Evolutionary conservation across 208 protist genomes (phyloP), one percentile per base, ranked within the genome.

Genomic region (Leishmania braziliensis): DNA sequence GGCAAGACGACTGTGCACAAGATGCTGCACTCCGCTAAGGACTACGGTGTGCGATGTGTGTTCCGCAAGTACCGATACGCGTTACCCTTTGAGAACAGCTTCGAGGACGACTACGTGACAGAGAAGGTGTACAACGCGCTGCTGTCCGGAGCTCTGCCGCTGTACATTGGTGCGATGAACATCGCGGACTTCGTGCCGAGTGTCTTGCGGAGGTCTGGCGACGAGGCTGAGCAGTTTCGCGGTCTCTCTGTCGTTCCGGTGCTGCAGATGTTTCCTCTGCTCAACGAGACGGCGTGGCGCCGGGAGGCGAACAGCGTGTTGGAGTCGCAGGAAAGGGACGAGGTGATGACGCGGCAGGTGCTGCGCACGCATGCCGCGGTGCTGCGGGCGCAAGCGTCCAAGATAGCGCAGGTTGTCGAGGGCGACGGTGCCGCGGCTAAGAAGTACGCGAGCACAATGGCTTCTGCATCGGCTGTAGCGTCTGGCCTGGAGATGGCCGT

Each of bases 51-150:
- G 50, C 79, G 83, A 33, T 92, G 82, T 73, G 71, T 95, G 4
- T 84, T 88, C 60, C 56, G 77, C 6, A 69, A 82, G 58, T 92
- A 93, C 80, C 78, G 76, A 58, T 93, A 90, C 79, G 69, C 79
- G 29, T 39, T 93, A 0, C 66, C 82, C 69, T 65, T 91, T 0
- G 91, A 95, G 68, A 95, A 95, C 79, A 84, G 84, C n/a, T 8
- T 83, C 1, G 91, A 90, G 65, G 74, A 74, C 14, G 89, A 88
- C 77, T 93, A 95, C 84, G 89, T 95, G 66, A 91, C 91, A 48
- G 91, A 95, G 70, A 95, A 95, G 79, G 82, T 94, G 8, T 94
- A 91, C 84, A 86, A 94, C 69, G 89, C 81, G 8, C 81, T 94
- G 39, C 43, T 89, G 8, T 77, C 72, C 26, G 91, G 91, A 12